Percentiles rank a stretch among this genome's conserved stretches.
These are phyloP conservation scores for Mycosarcoma mackinlayi DNA, from an alignment of 1,284 basidiomycete genomes.

Conservation along the genomic window DNA sequence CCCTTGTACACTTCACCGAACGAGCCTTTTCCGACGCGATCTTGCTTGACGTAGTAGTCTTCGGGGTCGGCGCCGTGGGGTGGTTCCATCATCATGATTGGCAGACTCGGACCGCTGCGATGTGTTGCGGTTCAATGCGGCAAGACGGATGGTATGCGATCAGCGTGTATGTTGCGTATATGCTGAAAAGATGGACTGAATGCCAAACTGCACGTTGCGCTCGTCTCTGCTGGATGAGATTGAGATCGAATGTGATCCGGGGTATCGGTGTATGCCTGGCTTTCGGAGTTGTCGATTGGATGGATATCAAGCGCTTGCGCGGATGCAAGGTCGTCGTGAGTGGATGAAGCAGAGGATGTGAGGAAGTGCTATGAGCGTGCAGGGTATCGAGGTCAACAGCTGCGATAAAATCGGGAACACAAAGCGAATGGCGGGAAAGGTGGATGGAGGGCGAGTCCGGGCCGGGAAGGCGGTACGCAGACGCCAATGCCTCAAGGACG, in stretches of 20 bases:
- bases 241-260: neutral
- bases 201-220: neutral
- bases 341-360: neutral
- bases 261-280: conserved; percentile 2
- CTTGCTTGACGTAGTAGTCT: conserved; percentile 85
- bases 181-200: neutral
- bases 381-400: neutral
- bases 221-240: neutral
- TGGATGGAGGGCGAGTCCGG: neutral
- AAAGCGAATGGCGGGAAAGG: neutral
- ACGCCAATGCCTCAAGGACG: too few species aligned
- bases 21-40: conserved; percentile 77
- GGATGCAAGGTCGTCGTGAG: neutral
- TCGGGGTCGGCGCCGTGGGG: conserved; percentile 60
- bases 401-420: neutral
- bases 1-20: conserved; percentile 67
- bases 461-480: neutral
- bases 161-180: neutral
- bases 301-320: conserved; percentile 1
- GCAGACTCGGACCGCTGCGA: too few species aligned
- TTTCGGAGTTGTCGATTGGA: conserved; percentile 2
- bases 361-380: neutral
- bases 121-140: neutral
- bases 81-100: conserved; percentile 35
- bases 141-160: neutral